These are phyloP conservation scores for Jackrogersella minutella DNA, from an alignment of 495 filamentous ascomycete species.

Conservation along the genomic window DNA sequence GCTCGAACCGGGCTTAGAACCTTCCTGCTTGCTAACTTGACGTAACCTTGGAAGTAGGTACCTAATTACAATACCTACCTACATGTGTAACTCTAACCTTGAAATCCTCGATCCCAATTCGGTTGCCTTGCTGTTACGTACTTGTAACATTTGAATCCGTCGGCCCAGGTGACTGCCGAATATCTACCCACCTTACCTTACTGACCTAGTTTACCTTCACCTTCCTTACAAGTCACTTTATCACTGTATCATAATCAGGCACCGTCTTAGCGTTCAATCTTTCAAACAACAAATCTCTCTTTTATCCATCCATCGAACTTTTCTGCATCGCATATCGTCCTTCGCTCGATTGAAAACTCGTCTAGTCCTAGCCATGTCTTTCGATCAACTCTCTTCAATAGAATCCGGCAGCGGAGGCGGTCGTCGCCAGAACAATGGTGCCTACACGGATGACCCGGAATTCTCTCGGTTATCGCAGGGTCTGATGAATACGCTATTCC, in stretches of 20 bases:
- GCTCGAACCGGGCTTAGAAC: background rate
- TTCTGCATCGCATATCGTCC: background rate
- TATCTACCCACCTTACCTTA: conserved; percentile 6
- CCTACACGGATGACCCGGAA: conserved; percentile 92
- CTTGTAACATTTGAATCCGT: background rate
- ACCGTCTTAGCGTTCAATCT: conserved; percentile 3
- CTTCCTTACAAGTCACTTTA: background rate
- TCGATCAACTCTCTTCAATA: conserved; percentile 81
- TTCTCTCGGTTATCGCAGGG: conserved; percentile 82
- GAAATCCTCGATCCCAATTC: conserved; percentile 14
- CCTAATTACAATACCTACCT: too few species aligned
- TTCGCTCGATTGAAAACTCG: conserved; percentile 7
- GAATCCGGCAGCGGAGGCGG: conserved; percentile 66
- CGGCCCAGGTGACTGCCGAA: conserved; percentile 19
- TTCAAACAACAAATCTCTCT: conserved; percentile 3
- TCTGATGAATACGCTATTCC: conserved; percentile 85
- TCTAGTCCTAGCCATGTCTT: conserved; percentile 74
- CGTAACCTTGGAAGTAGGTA: too few species aligned
- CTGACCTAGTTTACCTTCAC: background rate
- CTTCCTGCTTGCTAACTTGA: background rate
- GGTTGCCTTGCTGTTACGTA: conserved; percentile 22
- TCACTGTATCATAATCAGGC: background rate
- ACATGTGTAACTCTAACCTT: conserved; percentile 5
- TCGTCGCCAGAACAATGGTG: conserved; percentile 53
- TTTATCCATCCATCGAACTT: conserved; percentile 8